Evolutionary conservation across 2,329 filamentous ascomycete genomes (phyloP).

Genomic region (Byssoonygena ceratinophila): DNA sequence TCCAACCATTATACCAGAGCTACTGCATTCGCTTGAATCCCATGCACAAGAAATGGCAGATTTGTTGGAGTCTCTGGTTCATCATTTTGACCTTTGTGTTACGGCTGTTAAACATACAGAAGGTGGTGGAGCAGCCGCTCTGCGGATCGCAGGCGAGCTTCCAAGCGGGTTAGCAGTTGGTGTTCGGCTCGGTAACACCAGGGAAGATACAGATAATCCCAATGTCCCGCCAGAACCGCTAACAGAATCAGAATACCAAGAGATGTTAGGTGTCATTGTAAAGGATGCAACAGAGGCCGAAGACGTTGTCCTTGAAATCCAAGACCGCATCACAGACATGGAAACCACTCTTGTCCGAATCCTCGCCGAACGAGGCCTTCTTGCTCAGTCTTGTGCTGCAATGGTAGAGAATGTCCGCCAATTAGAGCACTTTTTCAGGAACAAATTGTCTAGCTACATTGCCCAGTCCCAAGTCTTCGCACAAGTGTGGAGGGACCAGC

Average conservation of each 20-base stretch:
- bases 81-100: constrained; percentile 87
- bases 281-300: constrained; percentile 49
- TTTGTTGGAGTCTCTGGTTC: constrained; percentile 66
- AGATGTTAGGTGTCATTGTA: constrained; percentile 69
- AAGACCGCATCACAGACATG: constrained; percentile 65
- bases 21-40: constrained; percentile 54
- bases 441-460: constrained; percentile 48
- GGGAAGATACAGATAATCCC: constrained; percentile 25
- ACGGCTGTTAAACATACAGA: constrained; percentile 85
- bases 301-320: constrained; percentile 56
- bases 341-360: constrained; percentile 58
- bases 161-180: constrained; percentile 39
- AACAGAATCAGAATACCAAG: constrained; percentile 61
- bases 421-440: constrained; percentile 55
- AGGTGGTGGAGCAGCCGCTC: constrained; percentile 58
- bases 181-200: constrained; percentile 24
- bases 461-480: constrained; percentile 40
- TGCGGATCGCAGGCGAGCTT: constrained; percentile 55
- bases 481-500: constrained; percentile 61
- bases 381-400: constrained; percentile 46
- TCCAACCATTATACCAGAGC: constrained; percentile 39
- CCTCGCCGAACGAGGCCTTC: constrained; percentile 49
- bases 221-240: constrained; percentile 55
- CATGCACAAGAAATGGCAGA: constrained; percentile 76
- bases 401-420: constrained; percentile 54